Percentiles rank a stretch among this genome's conserved stretches.
Conservation (phyloP, 768 basidiomycete genomes). For the Pisolithus tinctorius region DNA sequence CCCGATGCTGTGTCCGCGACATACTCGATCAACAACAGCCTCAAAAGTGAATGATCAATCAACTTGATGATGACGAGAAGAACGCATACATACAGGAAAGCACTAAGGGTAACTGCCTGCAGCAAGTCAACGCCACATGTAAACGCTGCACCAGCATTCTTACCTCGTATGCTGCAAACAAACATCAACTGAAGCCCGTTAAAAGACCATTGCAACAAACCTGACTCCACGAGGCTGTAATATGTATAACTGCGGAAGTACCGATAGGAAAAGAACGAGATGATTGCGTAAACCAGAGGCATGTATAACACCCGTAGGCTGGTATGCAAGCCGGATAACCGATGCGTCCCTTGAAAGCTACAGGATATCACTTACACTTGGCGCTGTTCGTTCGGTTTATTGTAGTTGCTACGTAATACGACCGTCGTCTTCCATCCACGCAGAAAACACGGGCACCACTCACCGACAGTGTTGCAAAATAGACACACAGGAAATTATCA, state of each 20-base stretch:
- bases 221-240: conserved; percentile 44
- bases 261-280: conserved; percentile 83
- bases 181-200: conserved; percentile 20
- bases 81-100: conserved; percentile 61
- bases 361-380: conserved; percentile 52
- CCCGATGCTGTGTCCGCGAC: conserved; percentile 65
- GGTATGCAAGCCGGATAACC: conserved; percentile 1
- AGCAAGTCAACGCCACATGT: conserved; percentile 11
- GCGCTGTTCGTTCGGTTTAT: conserved; percentile 63
- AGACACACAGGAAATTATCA: conserved; percentile 51
- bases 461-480: conserved; percentile 61
- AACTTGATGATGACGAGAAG: background rate
- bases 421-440: background rate
- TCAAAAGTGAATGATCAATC: conserved; percentile 20
- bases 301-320: conserved; percentile 80
- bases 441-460: conserved; percentile 13
- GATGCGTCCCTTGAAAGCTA: background rate
- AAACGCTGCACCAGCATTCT: conserved; percentile 8
- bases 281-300: conserved; percentile 74
- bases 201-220: conserved; percentile 26
- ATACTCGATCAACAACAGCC: conserved; percentile 77
- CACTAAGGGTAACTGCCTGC: conserved; percentile 76
- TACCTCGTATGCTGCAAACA: conserved; percentile 59
- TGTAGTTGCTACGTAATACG: conserved; percentile 55
- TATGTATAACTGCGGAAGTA: conserved; percentile 75